Evolutionary conservation across 495 filamentous ascomycete species (phyloP).

Genomic region (Chaetomidium leptoderma): DNA sequence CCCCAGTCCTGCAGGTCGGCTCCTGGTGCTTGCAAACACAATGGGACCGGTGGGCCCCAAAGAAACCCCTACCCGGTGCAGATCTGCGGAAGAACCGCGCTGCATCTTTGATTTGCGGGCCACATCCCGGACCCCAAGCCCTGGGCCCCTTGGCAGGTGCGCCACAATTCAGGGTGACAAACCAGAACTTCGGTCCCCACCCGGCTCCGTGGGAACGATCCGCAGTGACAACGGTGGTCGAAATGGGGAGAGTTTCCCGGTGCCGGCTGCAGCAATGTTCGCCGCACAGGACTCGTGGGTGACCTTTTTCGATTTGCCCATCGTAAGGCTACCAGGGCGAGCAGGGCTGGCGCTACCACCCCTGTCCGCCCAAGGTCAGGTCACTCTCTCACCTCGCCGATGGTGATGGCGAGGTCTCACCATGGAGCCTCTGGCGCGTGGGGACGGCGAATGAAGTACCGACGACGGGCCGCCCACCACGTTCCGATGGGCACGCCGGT

Average conservation of each 20-base stretch:
- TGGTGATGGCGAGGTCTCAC: neutral
- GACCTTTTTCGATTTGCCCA: neutral
- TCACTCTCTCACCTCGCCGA: neutral
- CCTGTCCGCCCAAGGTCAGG: too few relatives aligned
- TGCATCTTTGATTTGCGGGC: conserved; percentile 29
- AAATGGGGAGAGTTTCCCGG: neutral
- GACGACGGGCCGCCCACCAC: neutral
- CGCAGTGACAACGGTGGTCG: neutral
- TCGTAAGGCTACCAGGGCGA: too few relatives aligned
- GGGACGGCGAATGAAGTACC: neutral
- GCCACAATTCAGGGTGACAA: neutral
- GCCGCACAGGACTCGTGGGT: neutral
- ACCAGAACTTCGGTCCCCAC: neutral
- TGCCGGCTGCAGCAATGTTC: neutral
- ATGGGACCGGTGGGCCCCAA: neutral
- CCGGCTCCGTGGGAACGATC: neutral
- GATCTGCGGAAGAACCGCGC: conserved; percentile 13
- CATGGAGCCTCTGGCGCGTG: neutral
- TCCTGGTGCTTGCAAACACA: conserved; percentile 2
- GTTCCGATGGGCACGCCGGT: neutral
- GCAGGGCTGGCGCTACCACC: too few relatives aligned
- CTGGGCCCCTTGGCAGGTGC: conserved; percentile 9
- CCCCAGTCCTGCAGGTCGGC: neutral
- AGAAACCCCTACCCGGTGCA: neutral
- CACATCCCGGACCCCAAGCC: conserved; percentile 20